These are phyloP conservation scores for Chaetothyriales sp. DNA, from an alignment of 2,329 filamentous ascomycete genomes.

Conservation along the genomic window DNA sequence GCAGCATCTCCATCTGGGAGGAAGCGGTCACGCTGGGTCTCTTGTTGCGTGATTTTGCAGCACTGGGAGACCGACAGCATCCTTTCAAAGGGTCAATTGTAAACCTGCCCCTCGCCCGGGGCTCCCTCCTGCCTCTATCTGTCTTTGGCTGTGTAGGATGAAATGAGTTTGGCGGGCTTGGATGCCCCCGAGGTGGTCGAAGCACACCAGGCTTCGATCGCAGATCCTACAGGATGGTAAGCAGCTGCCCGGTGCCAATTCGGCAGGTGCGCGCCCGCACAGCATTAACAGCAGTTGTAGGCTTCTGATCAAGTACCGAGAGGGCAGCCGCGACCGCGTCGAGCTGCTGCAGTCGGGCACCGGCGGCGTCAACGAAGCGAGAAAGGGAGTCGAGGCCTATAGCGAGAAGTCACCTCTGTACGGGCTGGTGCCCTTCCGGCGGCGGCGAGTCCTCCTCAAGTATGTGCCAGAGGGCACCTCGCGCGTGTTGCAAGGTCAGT, in stretches of 20 bases:
- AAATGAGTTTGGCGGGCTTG: constrained; percentile 93
- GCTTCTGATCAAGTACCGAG: constrained; percentile 78
- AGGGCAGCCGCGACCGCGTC: constrained; percentile 67
- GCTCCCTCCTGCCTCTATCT: neutral
- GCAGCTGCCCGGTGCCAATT: constrained; percentile 23
- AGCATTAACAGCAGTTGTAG: constrained; percentile 34
- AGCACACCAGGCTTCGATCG: constrained; percentile 65
- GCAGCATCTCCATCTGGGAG: neutral
- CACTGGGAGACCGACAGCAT: neutral
- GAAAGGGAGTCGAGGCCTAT: constrained; percentile 62
- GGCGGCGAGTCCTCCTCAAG: constrained; percentile 82
- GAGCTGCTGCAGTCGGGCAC: constrained; percentile 62
- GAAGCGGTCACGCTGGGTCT: neutral
- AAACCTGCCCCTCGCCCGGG: neutral
- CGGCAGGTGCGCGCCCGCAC: neutral
- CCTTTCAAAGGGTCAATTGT: neutral
- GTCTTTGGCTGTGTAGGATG: constrained; percentile 10
- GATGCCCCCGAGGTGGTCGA: constrained; percentile 69
- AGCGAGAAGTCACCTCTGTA: constrained; percentile 79
- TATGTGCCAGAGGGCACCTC: constrained; percentile 86
- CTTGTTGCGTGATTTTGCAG: neutral
- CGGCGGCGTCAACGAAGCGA: constrained; percentile 72
- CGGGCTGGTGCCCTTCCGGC: constrained; percentile 77
- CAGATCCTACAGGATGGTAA: constrained; percentile 89
- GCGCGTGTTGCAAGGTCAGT: constrained; percentile 74